Evolutionary conservation across 345 rosid genomes (phyloP), one percentile per base, ranked within the genome.

Genomic region (Rhodomyrtus tomentosa): DNA sequence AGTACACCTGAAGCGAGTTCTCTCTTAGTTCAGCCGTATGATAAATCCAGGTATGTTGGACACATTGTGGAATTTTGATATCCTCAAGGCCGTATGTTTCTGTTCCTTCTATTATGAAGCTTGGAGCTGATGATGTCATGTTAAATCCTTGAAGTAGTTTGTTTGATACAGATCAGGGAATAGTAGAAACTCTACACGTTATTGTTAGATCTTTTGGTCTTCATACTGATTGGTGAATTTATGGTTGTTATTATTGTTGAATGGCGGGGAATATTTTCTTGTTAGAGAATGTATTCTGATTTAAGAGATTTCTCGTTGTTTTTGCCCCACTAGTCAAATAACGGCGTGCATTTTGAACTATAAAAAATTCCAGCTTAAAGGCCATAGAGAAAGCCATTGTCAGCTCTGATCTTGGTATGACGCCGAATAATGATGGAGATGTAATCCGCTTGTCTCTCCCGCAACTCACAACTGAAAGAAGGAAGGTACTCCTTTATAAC

Each of bases 351-450:
- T 18, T 68, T 32, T 68, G 45, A 81, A 51, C 51, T 88, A 81
- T 91, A 51, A 81, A 51, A 49, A 5, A 42, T 48, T 9, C 36
- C 81, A 96, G 99, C 89, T 90, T 96, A 86, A 96, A 95, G 92
- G 87, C 90, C 80, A 95, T 96, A 82, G 99, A 96, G 93, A 96
- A 96, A 91, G 99, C 98, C 82, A 93, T 96, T 81, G 96, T 94
- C 24, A 89, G 84, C 87, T 96, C 99, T 84, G 90, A 95, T 93
- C 94, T 94, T 83, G 98, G 97, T 50, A 84, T 96, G 92, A 95
- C 95, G 16, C 98, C 99, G 48, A 95, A 89, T 89, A 96, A 95
- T 86, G 98, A 96, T 85, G 99, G 98, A 83, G 98, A 95, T 83
- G 95, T 92, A 36, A 95, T 96, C 88, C 92, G 99, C 72, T 85